Evolutionary conservation across 106 monocot species (phyloP), one percentile per base, ranked within the genome.

Genomic region (Xerophyta viscosa): DNA sequence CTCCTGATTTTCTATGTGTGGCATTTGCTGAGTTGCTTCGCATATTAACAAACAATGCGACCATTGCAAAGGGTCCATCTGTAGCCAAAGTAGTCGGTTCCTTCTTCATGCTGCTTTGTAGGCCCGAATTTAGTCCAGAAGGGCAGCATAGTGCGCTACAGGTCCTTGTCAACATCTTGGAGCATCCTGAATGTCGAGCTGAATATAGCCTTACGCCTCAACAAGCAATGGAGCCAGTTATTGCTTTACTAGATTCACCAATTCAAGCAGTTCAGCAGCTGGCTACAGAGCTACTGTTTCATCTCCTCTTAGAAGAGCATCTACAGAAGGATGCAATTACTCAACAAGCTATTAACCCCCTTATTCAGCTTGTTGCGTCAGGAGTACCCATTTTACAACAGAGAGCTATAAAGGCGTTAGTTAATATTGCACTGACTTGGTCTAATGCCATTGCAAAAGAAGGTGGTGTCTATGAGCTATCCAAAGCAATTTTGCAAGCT

Each of bases 361-460:
- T 99, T 36, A 77, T 99, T 54, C 98, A 99, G 46, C 65, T 80
- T 71, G 79, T 99, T 63, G 82, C 86, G 15, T 90, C 98, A 60
- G 86, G 77, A 43, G 55, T 74, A 20, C 77, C 71, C 24, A 74
- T 74, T 27, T 50, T 86, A 43, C 90, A 91, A 60, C 90, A 99
- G 28, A 75, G 77, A 64, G 90, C 83, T 57, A 81, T 99, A 55
- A 90, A 86, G 67, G 82, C 83, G 58, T 86, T 99, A 53, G 74
- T 71, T 31, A 83, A 77, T 33, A 74, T 99, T 46, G 67, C 90
- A 50, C 57, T 83, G 30, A 56, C 51, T 60, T 99, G 98, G 98
- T 79, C 98, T 60, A 99, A 83, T 62, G 79, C 84, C 42, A 91
- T 99, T 51, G 98, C 98, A 20, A 99, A 99, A 66, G 90, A 99